phyloP scores from a whole-genome alignment of 2,329 filamentous ascomycete species.

The Fusarium sp. region DNA sequence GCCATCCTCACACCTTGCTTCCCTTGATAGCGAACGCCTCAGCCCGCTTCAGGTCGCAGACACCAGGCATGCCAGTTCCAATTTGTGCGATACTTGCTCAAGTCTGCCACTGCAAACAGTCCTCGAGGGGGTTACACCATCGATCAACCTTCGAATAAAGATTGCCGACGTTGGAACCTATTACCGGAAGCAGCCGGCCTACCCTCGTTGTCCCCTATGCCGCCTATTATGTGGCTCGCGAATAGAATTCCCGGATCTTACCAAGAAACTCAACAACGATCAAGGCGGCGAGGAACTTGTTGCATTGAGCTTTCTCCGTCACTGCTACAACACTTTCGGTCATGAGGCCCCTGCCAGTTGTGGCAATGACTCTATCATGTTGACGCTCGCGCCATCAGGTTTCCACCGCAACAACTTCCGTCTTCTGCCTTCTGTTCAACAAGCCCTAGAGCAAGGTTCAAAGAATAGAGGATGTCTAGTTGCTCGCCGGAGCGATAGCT shows the following conservation, averaged over 20 bases:
- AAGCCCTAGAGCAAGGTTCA: not conserved
- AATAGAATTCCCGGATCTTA: not conserved
- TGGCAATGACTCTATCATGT: not conserved
- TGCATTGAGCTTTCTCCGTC: not conserved
- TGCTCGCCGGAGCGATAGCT: not conserved
- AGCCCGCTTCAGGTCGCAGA: not conserved
- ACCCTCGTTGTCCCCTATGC: not conserved
- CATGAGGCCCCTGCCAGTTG: not conserved
- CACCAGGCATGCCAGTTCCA: not conserved
- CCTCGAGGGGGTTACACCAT: not conserved
- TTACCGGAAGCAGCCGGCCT: not conserved
- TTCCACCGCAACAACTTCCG: not conserved
- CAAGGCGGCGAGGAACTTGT: not conserved
- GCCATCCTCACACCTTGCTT: not conserved
- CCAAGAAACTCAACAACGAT: not conserved
- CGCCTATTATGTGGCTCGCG: not conserved
- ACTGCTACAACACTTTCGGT: not conserved
- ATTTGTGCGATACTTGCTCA: not conserved
- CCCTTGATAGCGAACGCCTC: not conserved
- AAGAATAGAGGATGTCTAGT: not conserved
- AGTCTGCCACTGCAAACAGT: not conserved
- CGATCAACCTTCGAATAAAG: not conserved
- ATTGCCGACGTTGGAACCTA: not conserved
- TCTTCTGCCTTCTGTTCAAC: not conserved
- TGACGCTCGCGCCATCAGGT: not conserved